Evolutionary conservation across 2,329 filamentous ascomycete genomes (phyloP).

Genomic region (Ophiostoma sp.): DNA sequence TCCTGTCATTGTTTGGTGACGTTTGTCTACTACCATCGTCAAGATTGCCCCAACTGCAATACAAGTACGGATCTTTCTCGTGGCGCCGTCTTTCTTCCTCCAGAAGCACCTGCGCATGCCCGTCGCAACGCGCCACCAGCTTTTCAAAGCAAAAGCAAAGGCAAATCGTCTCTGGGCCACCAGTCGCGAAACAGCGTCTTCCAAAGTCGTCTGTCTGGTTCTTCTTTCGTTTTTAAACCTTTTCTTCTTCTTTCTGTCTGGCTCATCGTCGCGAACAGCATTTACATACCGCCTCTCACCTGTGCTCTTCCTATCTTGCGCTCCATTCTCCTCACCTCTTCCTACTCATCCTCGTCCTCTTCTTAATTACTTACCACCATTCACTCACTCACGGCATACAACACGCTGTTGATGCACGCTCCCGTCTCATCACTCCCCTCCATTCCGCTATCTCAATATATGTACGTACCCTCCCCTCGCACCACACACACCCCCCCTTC

Average conservation of each 20-base stretch:
- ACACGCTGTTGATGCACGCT: not conserved
- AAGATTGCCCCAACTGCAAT: no score
- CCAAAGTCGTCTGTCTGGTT: not conserved
- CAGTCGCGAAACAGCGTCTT: not conserved
- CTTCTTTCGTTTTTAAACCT: not conserved
- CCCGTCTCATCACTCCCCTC: not conserved
- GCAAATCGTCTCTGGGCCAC: not conserved
- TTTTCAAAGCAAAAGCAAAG: not conserved
- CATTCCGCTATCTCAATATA: not conserved
- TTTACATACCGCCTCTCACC: no score
- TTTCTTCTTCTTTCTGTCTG: no score
- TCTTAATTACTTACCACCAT: not conserved
- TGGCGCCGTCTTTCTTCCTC: not conserved
- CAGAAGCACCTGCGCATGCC: not conserved
- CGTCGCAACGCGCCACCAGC: not conserved
- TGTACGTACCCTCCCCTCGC: not conserved
- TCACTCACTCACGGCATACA: not conserved
- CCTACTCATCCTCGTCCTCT: not conserved
- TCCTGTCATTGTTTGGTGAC: not conserved
- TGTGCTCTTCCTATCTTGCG: not conserved
- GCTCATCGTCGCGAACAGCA: not conserved
- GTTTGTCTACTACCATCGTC: not conserved
- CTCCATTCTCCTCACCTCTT: not conserved
- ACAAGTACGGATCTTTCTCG: not conserved
- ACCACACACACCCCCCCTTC: slow-evolving; percentile 11